Evolutionary conservation across 2,329 filamentous ascomycete genomes (phyloP).

Genomic region (Pestalotiopsis sp.): DNA sequence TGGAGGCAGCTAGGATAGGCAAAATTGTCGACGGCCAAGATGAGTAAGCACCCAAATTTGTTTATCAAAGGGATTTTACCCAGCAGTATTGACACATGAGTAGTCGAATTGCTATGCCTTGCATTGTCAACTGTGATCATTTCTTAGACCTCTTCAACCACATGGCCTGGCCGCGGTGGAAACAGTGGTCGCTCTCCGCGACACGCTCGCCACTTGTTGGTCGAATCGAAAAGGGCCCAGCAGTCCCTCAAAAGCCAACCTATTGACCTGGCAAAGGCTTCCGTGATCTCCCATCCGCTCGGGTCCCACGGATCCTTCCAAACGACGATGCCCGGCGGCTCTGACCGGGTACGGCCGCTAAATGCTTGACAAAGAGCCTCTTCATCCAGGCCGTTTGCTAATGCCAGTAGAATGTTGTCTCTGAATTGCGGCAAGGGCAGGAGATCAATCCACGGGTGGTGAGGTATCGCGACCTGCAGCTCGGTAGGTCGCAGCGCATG

Average conservation of each 20-base stretch:
- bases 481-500: slow-evolving; percentile 29
- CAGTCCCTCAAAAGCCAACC: slow-evolving; percentile 18
- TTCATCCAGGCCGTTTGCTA: slow-evolving; percentile 18
- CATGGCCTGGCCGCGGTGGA: background rate
- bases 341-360: background rate
- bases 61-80: background rate
- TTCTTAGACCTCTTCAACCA: background rate
- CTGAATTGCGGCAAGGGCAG: slow-evolving; percentile 36
- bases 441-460: slow-evolving; percentile 40
- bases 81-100: background rate
- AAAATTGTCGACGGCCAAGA: too few species aligned
- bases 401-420: slow-evolving; percentile 31
- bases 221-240: slow-evolving; percentile 17
- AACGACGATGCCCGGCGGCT: slow-evolving; percentile 16
- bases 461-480: slow-evolving; percentile 29
- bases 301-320: slow-evolving; percentile 21
- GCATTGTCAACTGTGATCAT: background rate
- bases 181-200: slow-evolving; percentile 21
- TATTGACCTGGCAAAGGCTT: slow-evolving; percentile 16
- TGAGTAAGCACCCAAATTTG: background rate
- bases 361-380: slow-evolving; percentile 21
- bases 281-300: slow-evolving; percentile 18
- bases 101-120: background rate
- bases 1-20: too few species aligned
- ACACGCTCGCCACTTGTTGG: slow-evolving; percentile 19